These are phyloP conservation scores for Tylopilus cervinicoccineus DNA, from an alignment of 768 basidiomycete species.

Conservation along the genomic window DNA sequence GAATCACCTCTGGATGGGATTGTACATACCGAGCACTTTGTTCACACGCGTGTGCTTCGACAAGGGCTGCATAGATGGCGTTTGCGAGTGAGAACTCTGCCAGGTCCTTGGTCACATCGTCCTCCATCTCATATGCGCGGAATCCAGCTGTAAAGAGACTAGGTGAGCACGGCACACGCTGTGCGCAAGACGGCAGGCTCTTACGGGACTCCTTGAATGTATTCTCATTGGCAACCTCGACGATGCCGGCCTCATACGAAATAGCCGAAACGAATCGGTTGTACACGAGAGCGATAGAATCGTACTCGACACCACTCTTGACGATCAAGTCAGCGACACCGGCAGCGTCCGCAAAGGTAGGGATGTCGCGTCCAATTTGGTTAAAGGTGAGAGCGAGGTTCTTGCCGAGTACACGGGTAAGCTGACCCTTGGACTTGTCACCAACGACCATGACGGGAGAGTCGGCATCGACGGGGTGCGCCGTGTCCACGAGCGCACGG, in stretches of 20 bases:
- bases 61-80: slow-evolving; percentile 90
- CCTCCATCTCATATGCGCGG: slow-evolving; percentile 96
- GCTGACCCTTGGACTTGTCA: slow-evolving; percentile 96
- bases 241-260: slow-evolving; percentile 75
- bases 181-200: slow-evolving; percentile 20
- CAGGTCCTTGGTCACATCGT: slow-evolving; percentile 90
- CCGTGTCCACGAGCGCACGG: slow-evolving; percentile 55
- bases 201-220: slow-evolving; percentile 76
- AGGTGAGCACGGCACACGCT: not conserved
- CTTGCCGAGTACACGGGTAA: slow-evolving; percentile 57
- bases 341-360: slow-evolving; percentile 94
- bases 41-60: slow-evolving; percentile 95
- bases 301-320: slow-evolving; percentile 81
- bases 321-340: slow-evolving; percentile 91
- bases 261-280: slow-evolving; percentile 88
- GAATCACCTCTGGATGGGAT: no score
- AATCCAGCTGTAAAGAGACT: slow-evolving; percentile 59
- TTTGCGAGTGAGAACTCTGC: slow-evolving; percentile 96
- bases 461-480: slow-evolving; percentile 46
- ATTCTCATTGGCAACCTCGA: slow-evolving; percentile 80
- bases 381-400: slow-evolving; percentile 88
- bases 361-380: slow-evolving; percentile 96
- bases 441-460: slow-evolving; percentile 85
- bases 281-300: slow-evolving; percentile 76
- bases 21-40: slow-evolving; percentile 74